Conservation (phyloP, 2,329 filamentous ascomycete genomes). For the Cercospora berteroae region DNA sequence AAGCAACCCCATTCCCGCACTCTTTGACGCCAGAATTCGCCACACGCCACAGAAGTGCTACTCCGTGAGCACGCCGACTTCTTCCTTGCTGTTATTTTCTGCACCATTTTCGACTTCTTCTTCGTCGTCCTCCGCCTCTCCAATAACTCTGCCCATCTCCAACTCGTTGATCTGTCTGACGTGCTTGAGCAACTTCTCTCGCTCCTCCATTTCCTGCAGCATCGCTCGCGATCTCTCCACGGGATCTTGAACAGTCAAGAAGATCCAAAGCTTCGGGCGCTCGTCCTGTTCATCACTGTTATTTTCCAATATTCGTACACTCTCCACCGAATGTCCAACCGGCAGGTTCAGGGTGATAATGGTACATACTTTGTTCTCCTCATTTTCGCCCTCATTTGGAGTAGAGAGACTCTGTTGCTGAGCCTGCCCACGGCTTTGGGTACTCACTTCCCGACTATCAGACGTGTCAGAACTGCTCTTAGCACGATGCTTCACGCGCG, state of each 20-base stretch:
- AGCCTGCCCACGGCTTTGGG: conserved; percentile 1
- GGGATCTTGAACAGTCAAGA: conserved; percentile 4
- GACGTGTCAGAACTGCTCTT: conserved; percentile 18
- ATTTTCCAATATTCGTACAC: neutral
- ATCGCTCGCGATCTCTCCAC: conserved; percentile 4
- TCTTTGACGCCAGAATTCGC: conserved; percentile 13
- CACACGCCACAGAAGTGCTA: conserved; percentile 22
- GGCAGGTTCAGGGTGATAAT: neutral
- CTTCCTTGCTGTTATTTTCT: neutral
- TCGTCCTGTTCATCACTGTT: conserved; percentile 7
- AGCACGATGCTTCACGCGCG: conserved; percentile 4
- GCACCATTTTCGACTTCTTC: conserved; percentile 6
- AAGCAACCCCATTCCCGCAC: neutral
- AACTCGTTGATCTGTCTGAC: conserved; percentile 11
- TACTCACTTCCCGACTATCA: conserved; percentile 14
- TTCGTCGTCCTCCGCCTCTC: neutral
- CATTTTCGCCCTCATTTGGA: conserved; percentile 6
- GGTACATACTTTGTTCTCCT: conserved; percentile 12
- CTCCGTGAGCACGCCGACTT: conserved; percentile 6
- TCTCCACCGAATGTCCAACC: neutral
- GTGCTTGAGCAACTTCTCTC: neutral
- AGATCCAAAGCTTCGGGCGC: conserved; percentile 1
- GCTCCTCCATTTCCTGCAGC: neutral
- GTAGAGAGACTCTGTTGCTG: neutral
- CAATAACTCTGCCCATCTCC: neutral